Evolutionary conservation across 257 asterid species (phyloP).

Genomic region (Scutellaria galericulata): DNA sequence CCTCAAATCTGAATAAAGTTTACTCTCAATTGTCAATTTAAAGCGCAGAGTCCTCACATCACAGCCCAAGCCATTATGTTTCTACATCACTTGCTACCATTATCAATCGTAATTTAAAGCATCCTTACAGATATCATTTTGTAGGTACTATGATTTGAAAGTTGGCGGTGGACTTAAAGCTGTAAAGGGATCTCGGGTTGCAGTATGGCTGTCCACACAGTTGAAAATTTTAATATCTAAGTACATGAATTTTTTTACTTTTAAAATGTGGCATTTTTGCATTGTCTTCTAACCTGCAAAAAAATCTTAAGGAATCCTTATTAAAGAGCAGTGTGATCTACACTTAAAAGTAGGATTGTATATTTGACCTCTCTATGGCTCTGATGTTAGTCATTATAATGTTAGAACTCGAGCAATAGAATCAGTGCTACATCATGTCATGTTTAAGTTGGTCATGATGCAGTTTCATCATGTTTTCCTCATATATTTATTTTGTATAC

Average conservation of each 20-base stretch:
- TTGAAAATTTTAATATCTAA: slow-evolving; percentile 53
- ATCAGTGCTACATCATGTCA: neutral
- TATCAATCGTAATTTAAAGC: neutral
- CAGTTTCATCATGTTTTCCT: neutral
- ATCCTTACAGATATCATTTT: slow-evolving; percentile 31
- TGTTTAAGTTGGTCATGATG: slow-evolving; percentile 12
- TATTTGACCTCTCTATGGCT: neutral
- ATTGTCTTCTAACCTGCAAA: slow-evolving; percentile 19
- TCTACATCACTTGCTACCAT: neutral
- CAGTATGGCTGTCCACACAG: slow-evolving; percentile 85
- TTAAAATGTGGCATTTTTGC: slow-evolving; percentile 27
- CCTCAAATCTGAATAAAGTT: neutral
- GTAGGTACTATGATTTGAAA: slow-evolving; percentile 91
- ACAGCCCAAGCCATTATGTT: neutral
- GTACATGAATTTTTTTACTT: slow-evolving; percentile 42
- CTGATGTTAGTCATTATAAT: neutral
- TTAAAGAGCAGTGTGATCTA: slow-evolving; percentile 2
- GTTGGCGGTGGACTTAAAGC: slow-evolving; percentile 85
- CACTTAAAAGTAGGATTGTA: slow-evolving; percentile 14
- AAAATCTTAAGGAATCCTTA: neutral
- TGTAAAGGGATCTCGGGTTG: slow-evolving; percentile 99
- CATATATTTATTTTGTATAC: neutral
- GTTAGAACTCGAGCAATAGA: neutral
- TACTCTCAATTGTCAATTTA: neutral
- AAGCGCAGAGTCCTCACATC: neutral